Conservation (phyloP, 257 asterid genomes). For the Petrea volubilis region DNA sequence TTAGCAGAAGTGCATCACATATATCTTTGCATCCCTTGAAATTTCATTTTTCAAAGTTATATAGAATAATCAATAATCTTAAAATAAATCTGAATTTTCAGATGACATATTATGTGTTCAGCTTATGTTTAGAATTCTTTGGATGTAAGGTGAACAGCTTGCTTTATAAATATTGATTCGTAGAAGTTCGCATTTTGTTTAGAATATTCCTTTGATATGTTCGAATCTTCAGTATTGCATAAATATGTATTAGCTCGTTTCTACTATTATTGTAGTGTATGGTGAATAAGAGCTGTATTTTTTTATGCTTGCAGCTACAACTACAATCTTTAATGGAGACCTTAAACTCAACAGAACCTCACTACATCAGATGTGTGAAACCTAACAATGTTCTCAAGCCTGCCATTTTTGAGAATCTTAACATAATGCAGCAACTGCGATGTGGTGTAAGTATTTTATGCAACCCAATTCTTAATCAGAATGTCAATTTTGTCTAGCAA, state of each 20-base stretch:
- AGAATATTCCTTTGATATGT: slow-evolving; percentile 14
- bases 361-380: slow-evolving; percentile 98
- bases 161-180: slow-evolving; percentile 12
- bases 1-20: background rate
- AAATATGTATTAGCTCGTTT: slow-evolving; percentile 11
- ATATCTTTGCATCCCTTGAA: background rate
- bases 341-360: slow-evolving; percentile 91
- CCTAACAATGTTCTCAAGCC: slow-evolving; percentile 95
- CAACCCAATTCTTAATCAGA: slow-evolving; percentile 21
- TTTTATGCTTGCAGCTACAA: slow-evolving; percentile 74
- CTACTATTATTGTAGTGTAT: slow-evolving; percentile 18
- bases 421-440: slow-evolving; percentile 91
- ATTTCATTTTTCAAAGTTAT: background rate
- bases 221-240: background rate
- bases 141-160: background rate
- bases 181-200: background rate
- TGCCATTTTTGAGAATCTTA: slow-evolving; percentile 86
- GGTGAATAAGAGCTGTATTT: slow-evolving; percentile 29
- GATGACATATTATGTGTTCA: background rate
- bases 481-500: slow-evolving; percentile 17
- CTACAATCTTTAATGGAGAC: slow-evolving; percentile 98
- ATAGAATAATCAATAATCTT: background rate
- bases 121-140: background rate
- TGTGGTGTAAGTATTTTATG: slow-evolving; percentile 89
- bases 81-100: background rate